Evolutionary conservation across 345 rosid genomes (phyloP), one percentile per base, ranked within the genome.

Genomic region (Noccaea bulbosa): DNA sequence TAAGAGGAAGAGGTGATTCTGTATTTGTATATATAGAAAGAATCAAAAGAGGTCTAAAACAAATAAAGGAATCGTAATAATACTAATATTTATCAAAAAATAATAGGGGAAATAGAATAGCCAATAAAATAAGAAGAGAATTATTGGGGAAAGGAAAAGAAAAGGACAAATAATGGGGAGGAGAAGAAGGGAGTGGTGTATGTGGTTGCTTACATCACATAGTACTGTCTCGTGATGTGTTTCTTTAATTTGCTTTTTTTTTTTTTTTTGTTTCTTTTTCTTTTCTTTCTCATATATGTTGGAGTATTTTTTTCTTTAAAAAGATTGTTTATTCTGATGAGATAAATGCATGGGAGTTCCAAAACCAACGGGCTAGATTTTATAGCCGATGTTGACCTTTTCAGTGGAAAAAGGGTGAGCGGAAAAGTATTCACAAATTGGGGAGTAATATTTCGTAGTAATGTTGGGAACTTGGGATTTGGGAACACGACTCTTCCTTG

Each of bases 151-250:
- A 70, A 49, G 60, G 43, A 59, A 66, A 74, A 68, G 57, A 59
- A 74, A 74, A 55, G 51, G 67, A 68, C 50, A 71, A 37, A 69
- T 38, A 79, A 77, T 76, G 80, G 83, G 80, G 56, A 49, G 62
- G 54, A 3, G 62, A 58, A 40, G 48, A 22, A 62, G 22, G 15
- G 64, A n/a, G 73, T 64, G 50, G 78, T 55, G 43, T 59, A 73
- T 64, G 81, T 62, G 83, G 67, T 74, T 83, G 89, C 91, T 85
- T 84, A 83, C 91, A 77, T 89, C 92, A 87, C 70, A 82, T 62
- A 76, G 67, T 69, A 80, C 77, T 62, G 66, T 82, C 54, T 62
- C 74, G 70, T 75, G 74, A 69, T 75, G 74, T 68, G 74, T 69
- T 62, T 62, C 58, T 69, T 75, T 20, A 20, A 20, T 20, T 62